Conservation (phyloP, 106 monocot species). For the Dactylorhiza incarnata region DNA sequence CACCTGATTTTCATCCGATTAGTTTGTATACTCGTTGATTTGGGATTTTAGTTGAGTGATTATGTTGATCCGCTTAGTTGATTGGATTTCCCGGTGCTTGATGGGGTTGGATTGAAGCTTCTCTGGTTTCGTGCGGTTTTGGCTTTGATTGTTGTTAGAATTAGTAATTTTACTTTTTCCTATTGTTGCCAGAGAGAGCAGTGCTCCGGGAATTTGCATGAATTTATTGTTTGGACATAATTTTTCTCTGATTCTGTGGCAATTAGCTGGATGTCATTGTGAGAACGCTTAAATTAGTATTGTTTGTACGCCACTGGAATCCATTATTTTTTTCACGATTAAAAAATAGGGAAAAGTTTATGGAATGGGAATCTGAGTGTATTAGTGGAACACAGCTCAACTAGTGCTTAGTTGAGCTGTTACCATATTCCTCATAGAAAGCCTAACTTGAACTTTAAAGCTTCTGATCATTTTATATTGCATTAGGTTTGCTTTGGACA, state of each 20-base stretch:
- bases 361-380: background rate
- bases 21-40: background rate
- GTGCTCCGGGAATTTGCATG: background rate
- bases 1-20: background rate
- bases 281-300: background rate
- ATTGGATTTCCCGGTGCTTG: no score
- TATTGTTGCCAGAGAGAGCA: background rate
- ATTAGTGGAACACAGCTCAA: background rate
- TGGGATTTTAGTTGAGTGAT: background rate
- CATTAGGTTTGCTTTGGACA: background rate
- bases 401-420: slow-evolving; percentile 4
- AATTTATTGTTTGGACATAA: background rate
- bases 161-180: background rate
- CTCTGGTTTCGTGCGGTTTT: no score
- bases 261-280: background rate
- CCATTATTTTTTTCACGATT: background rate
- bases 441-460: background rate
- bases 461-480: background rate
- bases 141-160: background rate
- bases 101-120: no score
- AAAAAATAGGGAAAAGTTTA: background rate
- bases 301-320: slow-evolving; percentile 2
- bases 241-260: background rate
- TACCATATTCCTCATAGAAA: background rate
- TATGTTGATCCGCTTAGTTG: background rate